phyloP scores from a whole-genome alignment of 495 filamentous ascomycete genomes.

The Neurospora sp. region DNA sequence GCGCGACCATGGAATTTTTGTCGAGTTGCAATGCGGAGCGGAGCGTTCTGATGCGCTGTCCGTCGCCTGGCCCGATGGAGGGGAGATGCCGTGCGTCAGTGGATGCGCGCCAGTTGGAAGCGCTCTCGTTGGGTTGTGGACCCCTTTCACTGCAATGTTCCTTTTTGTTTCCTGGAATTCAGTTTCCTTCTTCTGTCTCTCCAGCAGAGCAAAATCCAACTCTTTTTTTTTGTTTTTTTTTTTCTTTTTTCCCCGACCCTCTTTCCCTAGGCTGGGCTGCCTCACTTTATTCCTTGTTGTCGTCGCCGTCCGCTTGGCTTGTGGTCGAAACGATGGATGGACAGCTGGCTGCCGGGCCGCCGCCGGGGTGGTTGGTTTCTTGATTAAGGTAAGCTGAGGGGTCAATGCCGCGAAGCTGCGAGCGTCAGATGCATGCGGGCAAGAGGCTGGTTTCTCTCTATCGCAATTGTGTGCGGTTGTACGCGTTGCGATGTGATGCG shows the following conservation, averaged over 20 bases:
- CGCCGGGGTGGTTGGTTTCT: background rate
- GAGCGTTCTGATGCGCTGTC: background rate
- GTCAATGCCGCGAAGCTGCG: background rate
- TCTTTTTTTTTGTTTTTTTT: background rate
- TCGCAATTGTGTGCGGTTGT: background rate
- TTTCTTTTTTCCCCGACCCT: background rate
- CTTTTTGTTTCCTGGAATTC: background rate
- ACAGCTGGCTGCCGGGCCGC: background rate
- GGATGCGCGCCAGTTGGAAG: background rate
- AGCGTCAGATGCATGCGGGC: background rate
- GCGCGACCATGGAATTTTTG: background rate
- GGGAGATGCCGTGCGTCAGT: background rate
- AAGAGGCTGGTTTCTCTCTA: background rate
- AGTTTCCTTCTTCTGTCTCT: background rate
- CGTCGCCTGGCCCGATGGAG: background rate
- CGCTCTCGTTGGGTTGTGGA: background rate
- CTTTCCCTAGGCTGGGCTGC: background rate
- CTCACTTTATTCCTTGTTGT: background rate
- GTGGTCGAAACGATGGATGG: background rate
- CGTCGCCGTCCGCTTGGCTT: background rate
- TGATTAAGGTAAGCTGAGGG: background rate
- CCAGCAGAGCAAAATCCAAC: background rate
- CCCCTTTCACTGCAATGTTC: background rate
- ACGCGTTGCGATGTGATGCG: background rate
- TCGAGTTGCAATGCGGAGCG: constrained; percentile 2